A percentile compares a stretch with the other conserved stretches of the same genome.
These are phyloP conservation scores for Salvia rosmarinus DNA, from an alignment of 257 asterid genomes.

Conservation along the genomic window DNA sequence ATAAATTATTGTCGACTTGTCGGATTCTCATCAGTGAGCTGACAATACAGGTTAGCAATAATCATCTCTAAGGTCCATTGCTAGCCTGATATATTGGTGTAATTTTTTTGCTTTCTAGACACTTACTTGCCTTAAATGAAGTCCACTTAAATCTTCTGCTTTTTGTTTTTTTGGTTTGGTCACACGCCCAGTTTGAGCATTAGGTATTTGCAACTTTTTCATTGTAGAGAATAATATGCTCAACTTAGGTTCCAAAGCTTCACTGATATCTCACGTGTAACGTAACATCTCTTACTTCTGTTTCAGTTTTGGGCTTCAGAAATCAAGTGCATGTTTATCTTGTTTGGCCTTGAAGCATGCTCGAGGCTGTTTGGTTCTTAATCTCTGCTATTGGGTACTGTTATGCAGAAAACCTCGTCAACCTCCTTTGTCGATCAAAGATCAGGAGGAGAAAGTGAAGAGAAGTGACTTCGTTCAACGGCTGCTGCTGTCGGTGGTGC, in stretches of 20 bases:
- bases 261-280: not conserved
- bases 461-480: slow-evolving; percentile 77
- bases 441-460: slow-evolving; percentile 84
- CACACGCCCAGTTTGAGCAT: not conserved
- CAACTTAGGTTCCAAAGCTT: too few relatives aligned
- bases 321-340: not conserved
- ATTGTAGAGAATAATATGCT: too few relatives aligned
- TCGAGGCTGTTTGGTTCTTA: not conserved
- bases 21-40: too few relatives aligned
- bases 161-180: not conserved
- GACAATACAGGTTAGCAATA: too few relatives aligned
- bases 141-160: too few relatives aligned
- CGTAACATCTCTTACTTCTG: not conserved
- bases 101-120: not conserved
- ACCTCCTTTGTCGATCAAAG: slow-evolving; percentile 78
- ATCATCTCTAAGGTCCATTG: too few relatives aligned
- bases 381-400: not conserved
- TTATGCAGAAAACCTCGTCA: slow-evolving; percentile 63
- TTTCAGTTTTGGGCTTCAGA: not conserved
- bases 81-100: too few relatives aligned
- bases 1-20: not conserved
- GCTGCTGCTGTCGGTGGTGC: slow-evolving; percentile 66
- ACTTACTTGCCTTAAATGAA: too few relatives aligned
- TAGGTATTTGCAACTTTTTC: not conserved
- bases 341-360: not conserved